These are phyloP conservation scores for Acanthamoeba sp. DNA, from an alignment of 208 protist species.

Conservation along the genomic window DNA sequence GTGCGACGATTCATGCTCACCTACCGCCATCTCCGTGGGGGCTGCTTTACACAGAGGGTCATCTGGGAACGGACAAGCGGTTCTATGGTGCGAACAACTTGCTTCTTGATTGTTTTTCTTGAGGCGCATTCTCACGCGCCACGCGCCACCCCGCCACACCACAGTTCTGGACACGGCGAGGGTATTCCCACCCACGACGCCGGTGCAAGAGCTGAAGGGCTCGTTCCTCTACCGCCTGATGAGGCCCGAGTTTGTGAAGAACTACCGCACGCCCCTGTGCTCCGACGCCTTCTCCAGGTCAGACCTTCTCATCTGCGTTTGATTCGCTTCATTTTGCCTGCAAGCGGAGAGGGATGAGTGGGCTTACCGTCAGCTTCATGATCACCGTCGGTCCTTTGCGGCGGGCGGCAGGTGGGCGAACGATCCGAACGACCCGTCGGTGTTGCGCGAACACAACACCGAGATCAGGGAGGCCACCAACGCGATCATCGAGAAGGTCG, in stretches of 20 bases:
- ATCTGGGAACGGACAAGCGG: slow-evolving; percentile 31
- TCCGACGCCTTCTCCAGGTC: background rate
- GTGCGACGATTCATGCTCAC: background rate
- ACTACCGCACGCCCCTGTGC: slow-evolving; percentile 21
- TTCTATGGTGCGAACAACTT: slow-evolving; percentile 64
- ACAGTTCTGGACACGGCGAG: slow-evolving; percentile 49
- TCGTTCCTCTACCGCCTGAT: slow-evolving; percentile 58
- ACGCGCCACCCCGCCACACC: background rate
- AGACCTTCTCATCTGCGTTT: no score
- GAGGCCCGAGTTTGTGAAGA: slow-evolving; percentile 16
- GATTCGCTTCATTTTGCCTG: no score
- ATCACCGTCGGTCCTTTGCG: no score
- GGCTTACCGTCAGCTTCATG: no score
- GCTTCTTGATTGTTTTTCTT: no score
- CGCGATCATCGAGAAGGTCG: background rate
- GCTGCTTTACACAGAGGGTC: background rate
- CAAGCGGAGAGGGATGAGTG: no score
- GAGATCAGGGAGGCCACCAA: background rate
- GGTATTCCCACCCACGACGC: slow-evolving; percentile 53
- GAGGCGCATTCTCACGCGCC: background rate
- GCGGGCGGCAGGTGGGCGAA: background rate
- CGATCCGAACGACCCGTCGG: background rate
- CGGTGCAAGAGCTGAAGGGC: background rate
- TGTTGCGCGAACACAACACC: background rate
- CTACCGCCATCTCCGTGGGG: no score